Conservation (phyloP, 768 basidiomycete species). For the Phallus indusiatus region DNA sequence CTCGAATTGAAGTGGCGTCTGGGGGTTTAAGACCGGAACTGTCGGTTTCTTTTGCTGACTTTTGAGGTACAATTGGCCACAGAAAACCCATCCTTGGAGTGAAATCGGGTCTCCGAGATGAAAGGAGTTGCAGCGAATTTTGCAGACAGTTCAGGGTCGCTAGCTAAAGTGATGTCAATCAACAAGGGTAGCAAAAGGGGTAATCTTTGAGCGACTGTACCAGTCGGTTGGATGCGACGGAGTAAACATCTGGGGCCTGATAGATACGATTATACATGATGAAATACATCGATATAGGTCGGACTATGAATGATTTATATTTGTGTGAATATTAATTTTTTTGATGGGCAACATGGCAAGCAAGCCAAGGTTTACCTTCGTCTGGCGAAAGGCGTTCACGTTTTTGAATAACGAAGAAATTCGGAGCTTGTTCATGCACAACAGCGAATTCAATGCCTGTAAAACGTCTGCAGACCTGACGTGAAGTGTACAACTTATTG, state of each 20-base stretch:
- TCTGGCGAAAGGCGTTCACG: constrained; percentile 75
- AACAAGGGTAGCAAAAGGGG: not conserved
- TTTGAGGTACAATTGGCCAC: constrained; percentile 57
- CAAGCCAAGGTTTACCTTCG: constrained; percentile 46
- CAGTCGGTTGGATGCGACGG: constrained; percentile 73
- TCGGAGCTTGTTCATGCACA: constrained; percentile 69
- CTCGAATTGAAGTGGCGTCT: not conserved
- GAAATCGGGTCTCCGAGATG: constrained; percentile 68
- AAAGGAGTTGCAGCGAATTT: constrained; percentile 66
- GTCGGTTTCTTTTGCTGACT: constrained; percentile 17
- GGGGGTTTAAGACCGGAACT: not conserved
- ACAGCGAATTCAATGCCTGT: constrained; percentile 82
- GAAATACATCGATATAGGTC: constrained; percentile 75
- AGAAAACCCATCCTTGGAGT: constrained; percentile 76
- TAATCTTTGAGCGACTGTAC: constrained; percentile 29
- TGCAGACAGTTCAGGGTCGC: constrained; percentile 64
- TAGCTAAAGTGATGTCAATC: constrained; percentile 32
- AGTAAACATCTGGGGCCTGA: constrained; percentile 78
- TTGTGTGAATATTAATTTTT: constrained; percentile 2
- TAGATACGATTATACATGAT: constrained; percentile 86
- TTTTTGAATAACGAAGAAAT: constrained; percentile 85
- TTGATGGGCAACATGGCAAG: constrained; percentile 1
- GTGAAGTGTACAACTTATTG: not conserved
- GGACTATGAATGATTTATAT: constrained; percentile 35
- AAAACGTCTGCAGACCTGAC: constrained; percentile 50